Conservation (phyloP, 495 filamentous ascomycete genomes). For the Neurospora sp. region DNA sequence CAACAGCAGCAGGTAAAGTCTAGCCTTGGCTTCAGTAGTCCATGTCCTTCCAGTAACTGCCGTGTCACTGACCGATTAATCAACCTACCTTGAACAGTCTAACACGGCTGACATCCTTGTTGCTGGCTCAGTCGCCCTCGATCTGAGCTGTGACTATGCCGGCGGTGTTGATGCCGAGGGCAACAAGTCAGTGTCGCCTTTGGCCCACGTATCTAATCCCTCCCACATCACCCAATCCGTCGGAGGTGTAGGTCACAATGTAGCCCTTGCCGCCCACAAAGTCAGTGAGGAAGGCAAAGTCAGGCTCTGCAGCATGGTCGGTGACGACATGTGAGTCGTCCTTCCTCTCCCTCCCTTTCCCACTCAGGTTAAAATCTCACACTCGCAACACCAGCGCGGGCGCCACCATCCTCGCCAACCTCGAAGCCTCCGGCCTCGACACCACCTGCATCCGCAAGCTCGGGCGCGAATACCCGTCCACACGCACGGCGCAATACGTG, state of each 20-base stretch:
- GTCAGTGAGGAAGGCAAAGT: constrained; percentile 33
- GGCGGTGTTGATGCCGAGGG: constrained; percentile 14
- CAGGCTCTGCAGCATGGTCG: constrained; percentile 66
- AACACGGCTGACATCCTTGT: constrained; percentile 58
- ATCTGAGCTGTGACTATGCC: constrained; percentile 69
- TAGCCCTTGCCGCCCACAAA: constrained; percentile 65
- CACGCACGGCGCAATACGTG: constrained; percentile 80
- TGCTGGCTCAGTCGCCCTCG: constrained; percentile 80
- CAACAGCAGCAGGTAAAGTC: background rate
- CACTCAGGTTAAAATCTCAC: background rate
- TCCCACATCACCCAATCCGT: constrained; percentile 68
- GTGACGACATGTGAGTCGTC: constrained; percentile 50
- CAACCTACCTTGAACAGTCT: background rate
- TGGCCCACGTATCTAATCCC: constrained; percentile 77
- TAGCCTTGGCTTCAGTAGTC: background rate
- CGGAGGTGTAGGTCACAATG: constrained; percentile 92
- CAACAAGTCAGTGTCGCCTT: constrained; percentile 29
- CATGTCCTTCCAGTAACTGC: background rate
- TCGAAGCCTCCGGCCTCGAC: constrained; percentile 54
- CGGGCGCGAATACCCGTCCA: constrained; percentile 33
- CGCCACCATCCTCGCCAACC: constrained; percentile 50
- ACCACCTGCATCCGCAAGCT: constrained; percentile 51
- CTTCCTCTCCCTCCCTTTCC: background rate
- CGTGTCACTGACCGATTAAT: background rate
- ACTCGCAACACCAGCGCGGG: constrained; percentile 41